Percentiles rank a stretch among this genome's conserved stretches.
Conservation (phyloP, 352 stramenopile species). For the Phytopythium oedochilum region DNA sequence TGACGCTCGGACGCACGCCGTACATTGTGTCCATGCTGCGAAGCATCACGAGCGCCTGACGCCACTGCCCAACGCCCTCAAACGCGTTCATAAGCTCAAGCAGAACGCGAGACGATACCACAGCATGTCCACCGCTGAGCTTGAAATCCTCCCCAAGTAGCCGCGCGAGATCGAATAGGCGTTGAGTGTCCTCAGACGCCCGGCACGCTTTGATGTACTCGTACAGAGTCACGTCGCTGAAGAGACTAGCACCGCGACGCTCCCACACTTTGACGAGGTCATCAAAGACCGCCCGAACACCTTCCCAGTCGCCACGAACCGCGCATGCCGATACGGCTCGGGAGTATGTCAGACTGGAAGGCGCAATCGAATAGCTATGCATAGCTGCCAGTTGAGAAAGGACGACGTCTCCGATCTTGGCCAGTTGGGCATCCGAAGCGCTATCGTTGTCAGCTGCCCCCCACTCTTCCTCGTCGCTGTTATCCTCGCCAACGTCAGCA, state of each 20-base stretch:
- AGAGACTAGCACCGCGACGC: neutral
- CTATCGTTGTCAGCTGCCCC: constrained; percentile 3
- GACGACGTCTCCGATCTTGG: constrained; percentile 10
- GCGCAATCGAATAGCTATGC: constrained; percentile 7
- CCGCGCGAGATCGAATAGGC: constrained; percentile 24
- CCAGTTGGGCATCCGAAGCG: neutral
- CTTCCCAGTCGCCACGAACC: constrained; percentile 29
- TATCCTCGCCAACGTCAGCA: constrained; percentile 9
- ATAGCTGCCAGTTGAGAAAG: constrained; percentile 30
- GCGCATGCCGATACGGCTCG: constrained; percentile 34
- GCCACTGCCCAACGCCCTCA: constrained; percentile 43
- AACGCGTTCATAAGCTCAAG: constrained; percentile 44
- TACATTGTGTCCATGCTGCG: constrained; percentile 35
- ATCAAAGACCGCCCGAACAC: constrained; percentile 36
- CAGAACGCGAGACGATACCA: constrained; percentile 22
- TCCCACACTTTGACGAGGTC: constrained; percentile 11
- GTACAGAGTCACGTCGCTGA: constrained; percentile 31
- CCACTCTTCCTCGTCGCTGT: constrained; percentile 9
- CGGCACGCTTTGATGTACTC: constrained; percentile 38
- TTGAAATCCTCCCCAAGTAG: constrained; percentile 37
- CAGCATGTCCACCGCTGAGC: constrained; percentile 3
- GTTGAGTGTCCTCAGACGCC: constrained; percentile 19
- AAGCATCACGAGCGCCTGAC: constrained; percentile 35
- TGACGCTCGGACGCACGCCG: constrained; percentile 35
- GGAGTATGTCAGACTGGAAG: constrained; percentile 20